Evolutionary conservation across 805 yeast genomes (phyloP).

Genomic region (Candida insectorum): DNA sequence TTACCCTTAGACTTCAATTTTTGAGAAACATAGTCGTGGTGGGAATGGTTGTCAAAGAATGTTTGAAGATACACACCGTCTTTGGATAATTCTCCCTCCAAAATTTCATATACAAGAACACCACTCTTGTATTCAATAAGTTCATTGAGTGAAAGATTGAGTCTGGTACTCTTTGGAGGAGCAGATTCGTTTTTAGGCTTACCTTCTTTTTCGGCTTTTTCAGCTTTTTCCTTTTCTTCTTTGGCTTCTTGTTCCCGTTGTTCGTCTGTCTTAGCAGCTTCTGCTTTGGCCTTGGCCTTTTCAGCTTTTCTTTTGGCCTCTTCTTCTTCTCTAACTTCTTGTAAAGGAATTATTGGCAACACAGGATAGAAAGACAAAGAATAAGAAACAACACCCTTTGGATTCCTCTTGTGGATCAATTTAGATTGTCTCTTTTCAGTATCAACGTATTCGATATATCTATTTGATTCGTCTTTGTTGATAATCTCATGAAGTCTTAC

Average conservation of each 20-base stretch:
- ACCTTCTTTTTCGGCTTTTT: conserved; percentile 10
- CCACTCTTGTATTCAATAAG: conserved; percentile 66
- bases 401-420: conserved; percentile 71
- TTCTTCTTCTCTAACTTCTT: conserved; percentile 61
- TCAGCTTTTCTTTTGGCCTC: conserved; percentile 32
- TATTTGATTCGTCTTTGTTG: conserved; percentile 61
- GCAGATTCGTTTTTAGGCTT: conserved; percentile 29
- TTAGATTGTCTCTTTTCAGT: conserved; percentile 56
- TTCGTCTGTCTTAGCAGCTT: conserved; percentile 17
- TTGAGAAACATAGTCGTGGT: conserved; percentile 58
- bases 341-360: conserved; percentile 72
- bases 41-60: conserved; percentile 72
- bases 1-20: conserved; percentile 46
- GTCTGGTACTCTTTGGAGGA: conserved; percentile 10
- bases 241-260: conserved; percentile 29
- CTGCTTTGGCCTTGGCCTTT: conserved; percentile 33
- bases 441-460: conserved; percentile 55
- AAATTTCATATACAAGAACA: conserved; percentile 64
- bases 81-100: conserved; percentile 54
- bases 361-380: conserved; percentile 80
- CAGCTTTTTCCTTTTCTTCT: conserved; percentile 22
- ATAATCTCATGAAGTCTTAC: conserved; percentile 66
- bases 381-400: conserved; percentile 77
- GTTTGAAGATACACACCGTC: conserved; percentile 67
- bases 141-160: conserved; percentile 54